phyloP scores from a whole-genome alignment of 495 filamentous ascomycete species.

The Darksidea phi region DNA sequence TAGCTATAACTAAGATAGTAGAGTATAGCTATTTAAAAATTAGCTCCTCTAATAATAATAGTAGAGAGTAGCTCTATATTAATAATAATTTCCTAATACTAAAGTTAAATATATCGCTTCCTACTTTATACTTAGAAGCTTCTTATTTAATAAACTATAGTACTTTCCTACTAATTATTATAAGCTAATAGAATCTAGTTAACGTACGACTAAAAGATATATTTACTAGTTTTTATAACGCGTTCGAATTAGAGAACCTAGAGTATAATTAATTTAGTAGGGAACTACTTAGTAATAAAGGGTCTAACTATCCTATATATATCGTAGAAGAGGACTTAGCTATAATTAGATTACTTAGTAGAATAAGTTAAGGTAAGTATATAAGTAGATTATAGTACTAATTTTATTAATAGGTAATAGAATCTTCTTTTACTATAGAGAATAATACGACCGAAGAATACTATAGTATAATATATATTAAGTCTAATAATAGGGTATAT shows the following conservation, averaged over 20 bases:
- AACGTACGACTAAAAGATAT: slow-evolving; percentile 4
- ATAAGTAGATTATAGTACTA: background rate
- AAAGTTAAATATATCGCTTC: slow-evolving; percentile 7
- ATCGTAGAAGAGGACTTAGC: slow-evolving; percentile 14
- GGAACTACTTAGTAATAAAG: slow-evolving; percentile 8
- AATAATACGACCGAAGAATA: slow-evolving; percentile 7
- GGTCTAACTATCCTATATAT: slow-evolving; percentile 12
- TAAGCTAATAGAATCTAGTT: slow-evolving; percentile 14
- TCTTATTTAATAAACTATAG: slow-evolving; percentile 12
- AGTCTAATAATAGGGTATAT: slow-evolving; percentile 4
- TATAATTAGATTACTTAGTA: slow-evolving; percentile 17
- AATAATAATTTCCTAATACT: slow-evolving; percentile 10
- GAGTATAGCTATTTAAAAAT: slow-evolving; percentile 13
- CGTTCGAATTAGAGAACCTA: slow-evolving; percentile 10
- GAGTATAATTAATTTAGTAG: slow-evolving; percentile 17
- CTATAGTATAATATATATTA: slow-evolving; percentile 2
- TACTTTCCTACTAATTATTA: slow-evolving; percentile 8
- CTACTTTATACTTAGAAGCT: slow-evolving; percentile 11
- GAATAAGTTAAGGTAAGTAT: slow-evolving; percentile 22
- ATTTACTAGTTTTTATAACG: slow-evolving; percentile 1
- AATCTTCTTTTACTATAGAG: slow-evolving; percentile 23
- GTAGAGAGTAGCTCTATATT: slow-evolving; percentile 9
- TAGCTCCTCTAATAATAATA: background rate
- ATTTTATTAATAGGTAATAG: slow-evolving; percentile 18
- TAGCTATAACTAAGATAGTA: slow-evolving; percentile 13